Percentiles rank a stretch among this genome's conserved stretches.
phyloP scores from a whole-genome alignment of 2,329 filamentous ascomycete species.

The Phaeoacremonium minimum region DNA sequence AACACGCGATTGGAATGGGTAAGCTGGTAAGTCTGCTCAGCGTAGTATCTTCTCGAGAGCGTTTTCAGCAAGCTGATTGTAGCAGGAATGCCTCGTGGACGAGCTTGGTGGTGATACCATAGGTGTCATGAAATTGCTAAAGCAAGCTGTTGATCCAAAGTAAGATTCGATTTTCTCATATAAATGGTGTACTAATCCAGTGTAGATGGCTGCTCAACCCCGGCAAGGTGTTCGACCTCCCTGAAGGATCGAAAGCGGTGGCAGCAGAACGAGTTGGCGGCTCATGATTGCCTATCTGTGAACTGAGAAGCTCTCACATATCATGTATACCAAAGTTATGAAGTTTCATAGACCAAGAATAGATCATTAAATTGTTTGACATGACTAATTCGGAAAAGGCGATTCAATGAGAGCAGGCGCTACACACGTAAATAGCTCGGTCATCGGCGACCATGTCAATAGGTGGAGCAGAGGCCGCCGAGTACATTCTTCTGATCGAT shows the following conservation, averaged over 20 bases:
- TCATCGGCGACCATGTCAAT: no score
- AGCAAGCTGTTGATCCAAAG: conserved; percentile 56
- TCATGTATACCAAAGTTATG: no score
- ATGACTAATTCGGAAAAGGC: no score
- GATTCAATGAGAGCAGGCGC: no score
- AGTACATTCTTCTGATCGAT: no score
- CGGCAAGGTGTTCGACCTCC: conserved; percentile 33
- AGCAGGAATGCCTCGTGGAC: conserved; percentile 28
- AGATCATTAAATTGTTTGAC: no score
- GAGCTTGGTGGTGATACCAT: conserved; percentile 58
- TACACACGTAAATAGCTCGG: no score
- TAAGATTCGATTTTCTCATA: conserved; percentile 11
- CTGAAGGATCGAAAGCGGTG: conserved; percentile 1
- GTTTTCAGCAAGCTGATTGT: conserved; percentile 6
- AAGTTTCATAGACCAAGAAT: no score
- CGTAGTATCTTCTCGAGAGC: not conserved
- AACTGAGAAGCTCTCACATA: no score
- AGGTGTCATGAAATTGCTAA: conserved; percentile 61
- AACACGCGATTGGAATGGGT: conserved; percentile 60
- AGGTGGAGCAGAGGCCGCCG: no score
- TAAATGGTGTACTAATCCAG: not conserved
- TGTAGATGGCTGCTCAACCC: conserved; percentile 33
- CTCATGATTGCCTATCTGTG: no score
- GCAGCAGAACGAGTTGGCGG: not conserved
- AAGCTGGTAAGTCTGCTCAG: conserved; percentile 50